phyloP scores from a whole-genome alignment of 306 rosid species.

The Herpetospermum pedunculosum region DNA sequence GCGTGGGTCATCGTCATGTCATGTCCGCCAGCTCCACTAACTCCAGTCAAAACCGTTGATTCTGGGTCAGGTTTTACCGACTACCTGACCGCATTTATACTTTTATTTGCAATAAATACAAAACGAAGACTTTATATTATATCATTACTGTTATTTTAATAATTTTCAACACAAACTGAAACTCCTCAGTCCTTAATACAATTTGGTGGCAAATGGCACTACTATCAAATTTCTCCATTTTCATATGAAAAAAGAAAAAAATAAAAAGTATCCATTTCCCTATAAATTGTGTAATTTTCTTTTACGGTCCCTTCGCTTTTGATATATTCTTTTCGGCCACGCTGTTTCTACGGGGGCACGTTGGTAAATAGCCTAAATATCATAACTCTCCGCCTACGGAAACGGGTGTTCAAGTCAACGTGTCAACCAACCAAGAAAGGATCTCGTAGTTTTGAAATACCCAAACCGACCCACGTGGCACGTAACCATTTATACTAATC shows the following conservation, averaged over 20 bases:
- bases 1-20: not conserved
- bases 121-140: not conserved
- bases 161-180: not conserved
- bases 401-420: not conserved
- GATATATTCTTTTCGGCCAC: not conserved
- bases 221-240: not conserved
- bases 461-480: not conserved
- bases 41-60: not conserved
- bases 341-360: not conserved
- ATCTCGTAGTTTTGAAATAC: not conserved
- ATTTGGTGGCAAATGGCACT: not conserved
- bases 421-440: not conserved
- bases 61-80: not conserved
- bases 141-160: not conserved
- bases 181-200: not conserved
- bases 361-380: not conserved
- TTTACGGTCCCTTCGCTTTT: not conserved
- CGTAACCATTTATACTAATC: not conserved
- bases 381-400: not conserved
- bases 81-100: not conserved
- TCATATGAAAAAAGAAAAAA: too few relatives aligned
- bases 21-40: not conserved
- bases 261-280: too few relatives aligned
- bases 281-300: not conserved
- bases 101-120: not conserved